Conservation (phyloP, 495 filamentous ascomycete species). For the Podospora conica region DNA sequence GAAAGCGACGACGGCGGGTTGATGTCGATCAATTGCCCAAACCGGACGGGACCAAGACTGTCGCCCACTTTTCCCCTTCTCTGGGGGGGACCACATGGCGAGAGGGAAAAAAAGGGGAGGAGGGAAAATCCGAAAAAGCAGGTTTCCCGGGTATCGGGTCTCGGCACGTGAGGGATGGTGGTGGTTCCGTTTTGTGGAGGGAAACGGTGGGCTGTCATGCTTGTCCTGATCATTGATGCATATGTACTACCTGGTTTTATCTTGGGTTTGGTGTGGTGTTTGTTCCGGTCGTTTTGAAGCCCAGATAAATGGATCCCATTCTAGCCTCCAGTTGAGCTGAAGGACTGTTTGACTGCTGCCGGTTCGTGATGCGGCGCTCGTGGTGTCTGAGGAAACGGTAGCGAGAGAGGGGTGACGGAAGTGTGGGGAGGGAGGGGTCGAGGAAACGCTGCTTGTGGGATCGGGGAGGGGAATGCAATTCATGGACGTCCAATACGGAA, state of each 20-base stretch:
- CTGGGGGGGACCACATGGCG: neutral
- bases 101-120: neutral
- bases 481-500: neutral
- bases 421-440: neutral
- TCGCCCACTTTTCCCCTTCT: neutral
- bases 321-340: too few relatives aligned
- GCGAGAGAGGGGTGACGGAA: neutral
- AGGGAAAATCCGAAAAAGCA: neutral
- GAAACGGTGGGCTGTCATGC: too few relatives aligned
- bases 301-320: too few relatives aligned
- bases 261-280: too few relatives aligned
- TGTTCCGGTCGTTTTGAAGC: too few relatives aligned
- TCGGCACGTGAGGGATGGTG: neutral
- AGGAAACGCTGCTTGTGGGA: neutral
- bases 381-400: neutral
- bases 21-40: neutral
- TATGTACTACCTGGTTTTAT: too few relatives aligned
- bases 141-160: neutral
- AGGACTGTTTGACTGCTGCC: too few relatives aligned
- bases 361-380: too few relatives aligned
- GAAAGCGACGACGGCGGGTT: neutral
- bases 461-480: neutral
- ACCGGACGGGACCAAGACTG: neutral
- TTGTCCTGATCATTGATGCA: too few relatives aligned
- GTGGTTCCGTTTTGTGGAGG: neutral